These are phyloP conservation scores for Rhodotorula babjevae DNA, from an alignment of 768 basidiomycete genomes.

Conservation along the genomic window DNA sequence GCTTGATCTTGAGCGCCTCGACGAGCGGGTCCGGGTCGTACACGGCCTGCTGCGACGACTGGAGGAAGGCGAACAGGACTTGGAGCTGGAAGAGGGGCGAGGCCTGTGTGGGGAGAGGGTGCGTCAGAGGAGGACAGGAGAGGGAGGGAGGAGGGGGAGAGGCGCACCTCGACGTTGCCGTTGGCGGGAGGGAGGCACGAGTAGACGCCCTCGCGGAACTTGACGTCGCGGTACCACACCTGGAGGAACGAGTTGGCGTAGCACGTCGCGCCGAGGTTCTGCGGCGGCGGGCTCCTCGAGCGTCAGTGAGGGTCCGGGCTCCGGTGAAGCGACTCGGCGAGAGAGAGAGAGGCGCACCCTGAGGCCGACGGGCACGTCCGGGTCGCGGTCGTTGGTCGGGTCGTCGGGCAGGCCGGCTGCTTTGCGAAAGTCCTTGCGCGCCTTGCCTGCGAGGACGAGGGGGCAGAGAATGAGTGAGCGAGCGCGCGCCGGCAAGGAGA, in stretches of 20 bases:
- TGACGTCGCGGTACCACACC: conserved; percentile 83
- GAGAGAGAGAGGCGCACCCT: conserved; percentile 53
- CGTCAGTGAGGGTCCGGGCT: no score
- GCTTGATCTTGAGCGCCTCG: conserved; percentile 72
- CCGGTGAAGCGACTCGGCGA: not conserved
- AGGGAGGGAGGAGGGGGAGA: not conserved
- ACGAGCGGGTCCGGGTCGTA: conserved; percentile 83
- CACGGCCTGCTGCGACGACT: conserved; percentile 62
- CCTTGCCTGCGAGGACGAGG: no score
- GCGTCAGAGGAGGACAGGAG: not conserved
- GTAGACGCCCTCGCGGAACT: conserved; percentile 79
- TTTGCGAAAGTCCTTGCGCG: conserved; percentile 56
- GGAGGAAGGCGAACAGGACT: conserved; percentile 68
- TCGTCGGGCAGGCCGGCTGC: conserved; percentile 56
- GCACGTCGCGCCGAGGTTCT: conserved; percentile 96
- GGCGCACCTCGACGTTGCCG: conserved; percentile 52
- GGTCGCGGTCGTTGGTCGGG: conserved; percentile 57
- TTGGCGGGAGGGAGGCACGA: conserved; percentile 61
- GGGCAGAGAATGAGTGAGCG: conserved; percentile 29
- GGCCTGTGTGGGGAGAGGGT: conserved; percentile 8
- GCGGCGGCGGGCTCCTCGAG: conserved; percentile 23
- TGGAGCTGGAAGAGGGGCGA: conserved; percentile 51
- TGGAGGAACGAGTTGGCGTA: conserved; percentile 95
- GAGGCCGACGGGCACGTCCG: conserved; percentile 66
- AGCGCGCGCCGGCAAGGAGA: not conserved